These are phyloP conservation scores for Knoxdaviesia proteae DNA, from an alignment of 2,329 filamentous ascomycete species.

Conservation along the genomic window DNA sequence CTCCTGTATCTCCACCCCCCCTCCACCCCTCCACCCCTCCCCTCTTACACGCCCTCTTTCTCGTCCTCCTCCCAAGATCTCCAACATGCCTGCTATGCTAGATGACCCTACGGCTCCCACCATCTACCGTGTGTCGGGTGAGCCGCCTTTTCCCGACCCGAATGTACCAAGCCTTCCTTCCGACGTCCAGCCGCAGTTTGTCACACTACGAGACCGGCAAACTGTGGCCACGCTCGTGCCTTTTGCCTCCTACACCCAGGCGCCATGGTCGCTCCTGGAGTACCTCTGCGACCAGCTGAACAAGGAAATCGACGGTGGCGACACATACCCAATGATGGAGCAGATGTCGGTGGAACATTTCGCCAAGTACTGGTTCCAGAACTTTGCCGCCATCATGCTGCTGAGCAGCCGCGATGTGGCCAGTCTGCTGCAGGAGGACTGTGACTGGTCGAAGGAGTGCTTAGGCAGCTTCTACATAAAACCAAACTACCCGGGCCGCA, in stretches of 20 bases:
- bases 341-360: conserved; percentile 55
- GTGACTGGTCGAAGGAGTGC: conserved; percentile 65
- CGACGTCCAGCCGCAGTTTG: conserved; percentile 51
- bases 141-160: conserved; percentile 41
- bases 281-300: conserved; percentile 74
- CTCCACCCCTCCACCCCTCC: background rate
- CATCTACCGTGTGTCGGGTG: conserved; percentile 49
- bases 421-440: conserved; percentile 18
- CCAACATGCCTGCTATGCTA: conserved; percentile 54
- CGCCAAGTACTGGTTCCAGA: conserved; percentile 73
- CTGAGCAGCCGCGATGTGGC: conserved; percentile 47
- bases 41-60: background rate
- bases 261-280: conserved; percentile 52
- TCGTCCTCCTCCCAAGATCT: background rate
- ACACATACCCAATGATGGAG: conserved; percentile 79
- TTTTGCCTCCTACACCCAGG: conserved; percentile 54
- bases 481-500: conserved; percentile 79
- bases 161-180: conserved; percentile 41
- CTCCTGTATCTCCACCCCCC: background rate
- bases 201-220: conserved; percentile 65
- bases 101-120: conserved; percentile 54
- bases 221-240: conserved; percentile 71
- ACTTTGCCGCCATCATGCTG: conserved; percentile 76
- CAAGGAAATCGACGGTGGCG: conserved; percentile 76
- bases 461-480: conserved; percentile 87